Percentiles rank a stretch among this genome's conserved stretches.
These are phyloP conservation scores for Trypanosomatidae sp. DNA, from an alignment of 208 protist genomes.

Conservation along the genomic window DNA sequence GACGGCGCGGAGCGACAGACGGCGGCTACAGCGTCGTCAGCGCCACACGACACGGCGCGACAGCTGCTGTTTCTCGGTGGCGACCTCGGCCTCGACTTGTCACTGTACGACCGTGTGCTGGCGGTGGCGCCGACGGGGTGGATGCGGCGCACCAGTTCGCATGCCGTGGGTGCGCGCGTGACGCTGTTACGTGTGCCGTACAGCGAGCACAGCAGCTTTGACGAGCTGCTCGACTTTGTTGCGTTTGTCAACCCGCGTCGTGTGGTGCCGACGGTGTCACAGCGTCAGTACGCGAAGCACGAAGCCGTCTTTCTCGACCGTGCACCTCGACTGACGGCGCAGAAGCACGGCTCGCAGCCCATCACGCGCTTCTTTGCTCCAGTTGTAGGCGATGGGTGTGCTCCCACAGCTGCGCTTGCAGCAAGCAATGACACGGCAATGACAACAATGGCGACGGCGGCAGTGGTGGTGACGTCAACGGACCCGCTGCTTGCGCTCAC, in stretches of 20 bases:
- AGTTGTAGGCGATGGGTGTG: too few relatives aligned
- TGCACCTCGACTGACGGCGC: slow-evolving; percentile 31
- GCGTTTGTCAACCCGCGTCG: slow-evolving; percentile 39
- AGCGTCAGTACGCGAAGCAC: slow-evolving; percentile 38
- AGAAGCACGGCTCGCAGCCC: slow-evolving; percentile 39
- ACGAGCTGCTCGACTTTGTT: slow-evolving; percentile 73
- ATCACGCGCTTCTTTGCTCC: slow-evolving; percentile 37
- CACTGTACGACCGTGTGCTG: slow-evolving; percentile 35
- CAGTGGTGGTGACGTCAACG: background rate
- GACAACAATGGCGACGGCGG: background rate
- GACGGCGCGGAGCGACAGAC: too few relatives aligned
- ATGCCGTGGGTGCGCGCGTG: slow-evolving; percentile 9
- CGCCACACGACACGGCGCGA: too few relatives aligned
- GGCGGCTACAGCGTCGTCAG: too few relatives aligned
- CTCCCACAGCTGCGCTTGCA: background rate
- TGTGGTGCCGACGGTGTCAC: slow-evolving; percentile 67
- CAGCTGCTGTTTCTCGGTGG: slow-evolving; percentile 16
- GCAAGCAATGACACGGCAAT: background rate
- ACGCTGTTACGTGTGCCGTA: slow-evolving; percentile 58
- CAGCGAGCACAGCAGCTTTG: slow-evolving; percentile 80
- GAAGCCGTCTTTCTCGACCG: slow-evolving; percentile 61
- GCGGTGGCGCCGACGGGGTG: slow-evolving; percentile 79
- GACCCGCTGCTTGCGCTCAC: slow-evolving; percentile 16
- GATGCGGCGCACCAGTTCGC: slow-evolving; percentile 14
- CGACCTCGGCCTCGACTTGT: slow-evolving; percentile 20